Percentiles rank a stretch among this genome's conserved stretches.
Conservation (phyloP, 768 basidiomycete species). For the Rickenella mellea region DNA sequence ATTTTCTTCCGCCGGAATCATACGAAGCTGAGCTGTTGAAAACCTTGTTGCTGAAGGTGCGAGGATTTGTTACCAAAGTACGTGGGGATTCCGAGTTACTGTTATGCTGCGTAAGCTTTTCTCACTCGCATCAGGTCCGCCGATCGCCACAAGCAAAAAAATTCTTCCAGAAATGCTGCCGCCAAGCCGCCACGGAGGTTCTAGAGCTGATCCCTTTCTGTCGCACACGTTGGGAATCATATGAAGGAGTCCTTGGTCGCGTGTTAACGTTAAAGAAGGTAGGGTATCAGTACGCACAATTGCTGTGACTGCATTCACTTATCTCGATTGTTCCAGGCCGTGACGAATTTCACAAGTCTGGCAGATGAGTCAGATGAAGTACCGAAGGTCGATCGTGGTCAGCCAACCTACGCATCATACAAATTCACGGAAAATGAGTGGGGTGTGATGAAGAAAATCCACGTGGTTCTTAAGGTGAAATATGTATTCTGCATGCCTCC, state of each 20-base stretch:
- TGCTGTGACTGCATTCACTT: background rate
- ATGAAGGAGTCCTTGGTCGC: background rate
- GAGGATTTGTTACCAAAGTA: background rate
- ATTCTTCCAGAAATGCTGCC: conserved; percentile 1
- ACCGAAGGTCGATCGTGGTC: background rate
- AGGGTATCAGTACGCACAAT: background rate
- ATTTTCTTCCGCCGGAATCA: background rate
- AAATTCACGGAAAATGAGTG: background rate
- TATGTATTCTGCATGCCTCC: background rate
- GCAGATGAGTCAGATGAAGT: background rate
- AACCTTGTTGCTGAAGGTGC: background rate
- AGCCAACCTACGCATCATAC: background rate
- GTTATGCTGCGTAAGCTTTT: background rate
- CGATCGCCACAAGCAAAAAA: background rate
- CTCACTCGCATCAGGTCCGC: background rate
- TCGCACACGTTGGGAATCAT: conserved; percentile 1
- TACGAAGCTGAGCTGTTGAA: background rate
- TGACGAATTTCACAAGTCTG: background rate
- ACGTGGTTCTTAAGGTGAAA: background rate
- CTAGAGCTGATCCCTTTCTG: conserved; percentile 2
- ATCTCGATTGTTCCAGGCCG: no score
- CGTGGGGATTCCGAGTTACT: background rate
- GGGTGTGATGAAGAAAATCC: background rate
- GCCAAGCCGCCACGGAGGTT: background rate
- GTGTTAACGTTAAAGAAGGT: conserved; percentile 1